Percentiles rank a stretch among this genome's conserved stretches.
Evolutionary conservation across 495 filamentous ascomycete species (phyloP).

Genomic region (Podospora bellae-mahoneyi): DNA sequence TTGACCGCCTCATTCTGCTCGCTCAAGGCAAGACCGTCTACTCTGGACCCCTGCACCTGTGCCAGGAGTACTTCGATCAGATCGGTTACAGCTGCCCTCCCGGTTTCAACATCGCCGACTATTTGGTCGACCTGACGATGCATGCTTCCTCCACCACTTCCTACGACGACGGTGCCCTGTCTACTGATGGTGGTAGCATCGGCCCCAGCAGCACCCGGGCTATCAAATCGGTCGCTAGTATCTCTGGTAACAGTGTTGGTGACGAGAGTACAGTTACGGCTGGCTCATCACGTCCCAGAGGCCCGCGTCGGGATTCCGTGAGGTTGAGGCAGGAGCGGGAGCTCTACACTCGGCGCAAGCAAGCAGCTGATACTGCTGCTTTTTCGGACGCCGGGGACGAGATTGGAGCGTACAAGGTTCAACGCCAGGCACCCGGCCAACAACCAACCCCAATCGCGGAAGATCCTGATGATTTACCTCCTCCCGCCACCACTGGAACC

Average conservation of each 20-base stretch:
- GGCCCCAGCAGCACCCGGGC: constrained; percentile 84
- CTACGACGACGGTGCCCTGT: constrained; percentile 52
- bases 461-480: constrained; percentile 71
- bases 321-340: constrained; percentile 81
- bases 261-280: constrained; percentile 46
- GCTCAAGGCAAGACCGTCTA: constrained; percentile 89
- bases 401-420: constrained; percentile 58
- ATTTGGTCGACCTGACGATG: constrained; percentile 96
- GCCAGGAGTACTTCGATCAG: constrained; percentile 88
- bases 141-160: constrained; percentile 58
- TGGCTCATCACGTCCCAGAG: constrained; percentile 56
- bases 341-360: constrained; percentile 80
- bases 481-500: constrained; percentile 60
- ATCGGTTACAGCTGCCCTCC: constrained; percentile 90
- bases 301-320: constrained; percentile 68
- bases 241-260: constrained; percentile 59
- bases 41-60: constrained; percentile 83
- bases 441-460: constrained; percentile 60
- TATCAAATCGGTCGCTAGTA: constrained; percentile 86
- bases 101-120: constrained; percentile 98
- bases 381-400: constrained; percentile 63
- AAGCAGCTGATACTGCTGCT: constrained; percentile 61
- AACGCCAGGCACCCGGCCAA: constrained; percentile 57
- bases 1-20: constrained; percentile 87
- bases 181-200: constrained; percentile 63